These are phyloP conservation scores for Wallemia mellicola DNA, from an alignment of 1,284 basidiomycete species.

Conservation along the genomic window DNA sequence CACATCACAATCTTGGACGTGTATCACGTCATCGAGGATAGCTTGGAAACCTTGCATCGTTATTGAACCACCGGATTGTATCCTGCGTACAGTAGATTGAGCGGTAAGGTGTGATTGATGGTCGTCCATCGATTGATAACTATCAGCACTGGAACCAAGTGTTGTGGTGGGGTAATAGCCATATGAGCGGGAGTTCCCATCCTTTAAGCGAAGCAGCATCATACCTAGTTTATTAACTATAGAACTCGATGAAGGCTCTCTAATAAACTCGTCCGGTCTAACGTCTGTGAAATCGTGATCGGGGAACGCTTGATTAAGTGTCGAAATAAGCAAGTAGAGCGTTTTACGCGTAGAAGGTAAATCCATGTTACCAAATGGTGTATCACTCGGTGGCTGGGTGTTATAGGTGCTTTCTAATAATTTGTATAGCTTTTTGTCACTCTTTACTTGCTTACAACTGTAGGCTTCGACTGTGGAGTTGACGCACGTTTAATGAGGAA, in stretches of 20 bases:
- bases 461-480: constrained; percentile 49
- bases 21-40: constrained; percentile 66
- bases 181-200: constrained; percentile 21
- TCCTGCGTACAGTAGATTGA: constrained; percentile 19
- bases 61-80: constrained; percentile 17
- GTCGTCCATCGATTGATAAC: constrained; percentile 4
- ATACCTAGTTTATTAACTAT: constrained; percentile 53
- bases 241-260: constrained; percentile 32
- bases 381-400: constrained; percentile 32
- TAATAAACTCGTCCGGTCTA: constrained; percentile 55
- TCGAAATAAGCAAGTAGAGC: constrained; percentile 75
- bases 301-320: constrained; percentile 86
- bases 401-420: constrained; percentile 59
- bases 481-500: neutral
- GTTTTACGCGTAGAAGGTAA: constrained; percentile 39
- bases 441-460: constrained; percentile 86
- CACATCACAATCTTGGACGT: constrained; percentile 72
- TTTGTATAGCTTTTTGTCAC: constrained; percentile 89
- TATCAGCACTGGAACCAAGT: constrained; percentile 4
- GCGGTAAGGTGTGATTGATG: constrained; percentile 15
- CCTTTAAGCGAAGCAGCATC: constrained; percentile 32
- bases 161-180: constrained; percentile 18
- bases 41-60: constrained; percentile 58
- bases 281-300: constrained; percentile 92
- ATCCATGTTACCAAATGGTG: constrained; percentile 18